Percentiles rank a stretch among this genome's conserved stretches.
Conservation (phyloP, 164 flowering plant species). For the Dillenia suffruticosa region DNA sequence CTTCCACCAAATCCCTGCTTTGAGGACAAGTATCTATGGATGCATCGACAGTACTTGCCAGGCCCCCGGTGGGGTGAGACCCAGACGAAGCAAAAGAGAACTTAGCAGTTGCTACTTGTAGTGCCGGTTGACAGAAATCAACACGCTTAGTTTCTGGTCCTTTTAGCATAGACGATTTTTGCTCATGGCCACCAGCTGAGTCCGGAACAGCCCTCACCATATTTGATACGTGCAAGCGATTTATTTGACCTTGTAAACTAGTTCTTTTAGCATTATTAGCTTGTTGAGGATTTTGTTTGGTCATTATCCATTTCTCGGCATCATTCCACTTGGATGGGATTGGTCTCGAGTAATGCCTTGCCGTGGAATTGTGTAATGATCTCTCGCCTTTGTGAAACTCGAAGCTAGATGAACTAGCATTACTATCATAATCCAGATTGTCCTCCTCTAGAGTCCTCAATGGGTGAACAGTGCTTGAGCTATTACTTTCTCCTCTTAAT, state of each 20-base stretch:
- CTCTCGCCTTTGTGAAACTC: constrained; percentile 88
- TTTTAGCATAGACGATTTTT: constrained; percentile 18
- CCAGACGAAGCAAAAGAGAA: constrained; percentile 40
- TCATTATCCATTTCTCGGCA: constrained; percentile 93
- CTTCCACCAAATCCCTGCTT: constrained; percentile 46
- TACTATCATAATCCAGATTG: constrained; percentile 82
- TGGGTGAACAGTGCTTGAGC: constrained; percentile 56
- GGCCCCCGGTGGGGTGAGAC: constrained; percentile 16
- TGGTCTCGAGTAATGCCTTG: constrained; percentile 48
- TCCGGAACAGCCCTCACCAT: constrained; percentile 57
- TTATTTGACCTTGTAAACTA: constrained; percentile 29
- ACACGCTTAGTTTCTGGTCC: constrained; percentile 38
- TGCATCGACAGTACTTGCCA: constrained; percentile 21
- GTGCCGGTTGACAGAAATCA: constrained; percentile 41
- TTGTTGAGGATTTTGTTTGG: constrained; percentile 33
- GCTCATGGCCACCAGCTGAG: constrained; percentile 31
- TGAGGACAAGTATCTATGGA: constrained; percentile 31
- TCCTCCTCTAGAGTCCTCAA: constrained; percentile 59
- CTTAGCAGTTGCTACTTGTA: constrained; percentile 38
- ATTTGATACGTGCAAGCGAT: constrained; percentile 31
- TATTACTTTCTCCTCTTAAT: constrained; percentile 27
- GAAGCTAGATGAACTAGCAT: constrained; percentile 87
- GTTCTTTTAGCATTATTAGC: constrained; percentile 37
- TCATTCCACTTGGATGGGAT: constrained; percentile 93
- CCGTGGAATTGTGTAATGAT: constrained; percentile 27